Percentiles rank a stretch among this genome's conserved stretches.
phyloP scores from a whole-genome alignment of 2,329 filamentous ascomycete species.

The Fusarium phyllophilum region DNA sequence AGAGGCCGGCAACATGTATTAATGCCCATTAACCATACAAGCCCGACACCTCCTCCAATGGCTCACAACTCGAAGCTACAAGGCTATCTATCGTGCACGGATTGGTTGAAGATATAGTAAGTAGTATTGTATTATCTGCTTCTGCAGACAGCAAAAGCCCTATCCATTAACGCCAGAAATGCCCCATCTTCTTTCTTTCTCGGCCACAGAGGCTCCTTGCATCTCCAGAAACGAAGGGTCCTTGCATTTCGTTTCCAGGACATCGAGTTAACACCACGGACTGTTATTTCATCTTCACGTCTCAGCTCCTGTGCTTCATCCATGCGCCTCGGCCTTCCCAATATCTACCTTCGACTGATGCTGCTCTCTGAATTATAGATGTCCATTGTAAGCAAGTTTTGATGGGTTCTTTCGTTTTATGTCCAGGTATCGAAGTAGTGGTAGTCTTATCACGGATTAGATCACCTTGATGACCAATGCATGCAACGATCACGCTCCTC shows the following conservation, averaged over 20 bases:
- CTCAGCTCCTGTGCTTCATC: conserved; percentile 6
- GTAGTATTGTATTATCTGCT: conserved; percentile 32
- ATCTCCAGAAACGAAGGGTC: conserved; percentile 27
- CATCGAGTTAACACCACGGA: neutral
- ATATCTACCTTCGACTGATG: conserved; percentile 2
- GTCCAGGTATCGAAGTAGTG: conserved; percentile 23
- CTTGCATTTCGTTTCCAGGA: conserved; percentile 2
- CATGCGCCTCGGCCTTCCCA: conserved; percentile 4
- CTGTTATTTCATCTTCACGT: conserved; percentile 1
- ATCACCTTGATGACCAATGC: neutral
- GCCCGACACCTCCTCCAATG: neutral
- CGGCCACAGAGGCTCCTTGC: conserved; percentile 14
- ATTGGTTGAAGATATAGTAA: neutral
- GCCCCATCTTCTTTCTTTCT: conserved; percentile 26
- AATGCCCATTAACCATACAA: neutral
- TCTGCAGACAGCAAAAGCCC: conserved; percentile 28
- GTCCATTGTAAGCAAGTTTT: conserved; percentile 22
- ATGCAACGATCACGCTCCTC: conserved; percentile 10
- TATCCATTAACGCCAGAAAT: conserved; percentile 39
- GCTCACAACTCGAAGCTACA: neutral
- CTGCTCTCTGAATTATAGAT: conserved; percentile 16
- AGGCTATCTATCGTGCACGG: neutral
- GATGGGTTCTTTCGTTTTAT: conserved; percentile 17
- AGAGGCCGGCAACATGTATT: neutral
- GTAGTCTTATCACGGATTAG: conserved; percentile 7